Evolutionary conservation across 2,329 filamentous ascomycete genomes (phyloP).

Genomic region (Colletotrichum sp.): DNA sequence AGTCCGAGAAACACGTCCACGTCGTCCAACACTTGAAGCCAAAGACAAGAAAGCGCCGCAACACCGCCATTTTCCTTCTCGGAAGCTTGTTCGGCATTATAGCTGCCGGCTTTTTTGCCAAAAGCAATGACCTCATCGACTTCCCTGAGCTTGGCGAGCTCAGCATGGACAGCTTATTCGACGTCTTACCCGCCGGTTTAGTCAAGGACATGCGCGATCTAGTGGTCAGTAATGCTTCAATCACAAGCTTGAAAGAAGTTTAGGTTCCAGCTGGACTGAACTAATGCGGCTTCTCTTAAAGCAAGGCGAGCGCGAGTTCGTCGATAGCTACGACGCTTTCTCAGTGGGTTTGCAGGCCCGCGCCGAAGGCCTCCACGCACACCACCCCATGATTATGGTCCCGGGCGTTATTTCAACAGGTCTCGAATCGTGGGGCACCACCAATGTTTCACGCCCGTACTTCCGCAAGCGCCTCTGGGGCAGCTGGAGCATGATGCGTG

Average conservation of each 20-base stretch:
- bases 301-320: slow-evolving; percentile 82
- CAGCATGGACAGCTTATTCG: slow-evolving; percentile 84
- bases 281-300: slow-evolving; percentile 35
- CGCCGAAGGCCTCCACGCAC: slow-evolving; percentile 78
- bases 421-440: slow-evolving; percentile 94
- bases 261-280: not conserved
- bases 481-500: slow-evolving; percentile 98
- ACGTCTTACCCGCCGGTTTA: slow-evolving; percentile 86
- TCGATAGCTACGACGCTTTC: slow-evolving; percentile 92
- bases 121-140: slow-evolving; percentile 87
- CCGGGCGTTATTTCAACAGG: slow-evolving; percentile 97
- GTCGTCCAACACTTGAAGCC: slow-evolving; percentile 42
- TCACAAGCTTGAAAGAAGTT: not conserved
- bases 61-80: slow-evolving; percentile 82
- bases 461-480: slow-evolving; percentile 96
- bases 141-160: slow-evolving; percentile 73
- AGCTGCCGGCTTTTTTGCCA: slow-evolving; percentile 88
- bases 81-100: slow-evolving; percentile 90
- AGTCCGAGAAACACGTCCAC: slow-evolving; percentile 41
- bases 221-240: slow-evolving; percentile 61
- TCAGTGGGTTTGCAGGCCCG: slow-evolving; percentile 85
- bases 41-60: slow-evolving; percentile 72
- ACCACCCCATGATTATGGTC: slow-evolving; percentile 95
- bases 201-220: slow-evolving; percentile 86
- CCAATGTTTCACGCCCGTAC: slow-evolving; percentile 83